A percentile compares a stretch with the other conserved stretches of the same genome.
Conservation (phyloP, 2,329 filamentous ascomycete genomes). For the Penicillium decumbens region DNA sequence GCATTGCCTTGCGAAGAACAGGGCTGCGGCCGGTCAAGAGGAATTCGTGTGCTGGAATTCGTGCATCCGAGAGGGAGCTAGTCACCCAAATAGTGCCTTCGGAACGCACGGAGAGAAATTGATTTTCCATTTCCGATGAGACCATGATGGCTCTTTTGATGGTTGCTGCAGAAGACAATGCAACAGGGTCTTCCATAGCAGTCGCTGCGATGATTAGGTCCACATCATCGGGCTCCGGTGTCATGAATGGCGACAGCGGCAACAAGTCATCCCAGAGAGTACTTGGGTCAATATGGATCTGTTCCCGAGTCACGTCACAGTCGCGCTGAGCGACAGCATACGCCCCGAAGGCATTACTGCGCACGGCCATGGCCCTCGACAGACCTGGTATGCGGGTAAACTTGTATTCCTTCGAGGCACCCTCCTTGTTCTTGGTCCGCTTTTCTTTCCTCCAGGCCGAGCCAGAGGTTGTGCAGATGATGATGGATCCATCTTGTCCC, state of each 20-base stretch:
- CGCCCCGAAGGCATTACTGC: slow-evolving; percentile 83
- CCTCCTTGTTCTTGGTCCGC: slow-evolving; percentile 71
- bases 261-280: slow-evolving; percentile 70
- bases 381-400: slow-evolving; percentile 86
- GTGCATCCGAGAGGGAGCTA: slow-evolving; percentile 62
- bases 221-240: slow-evolving; percentile 47
- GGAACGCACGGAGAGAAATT: slow-evolving; percentile 28
- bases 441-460: slow-evolving; percentile 89
- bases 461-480: slow-evolving; percentile 86
- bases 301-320: slow-evolving; percentile 70
- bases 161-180: slow-evolving; percentile 20
- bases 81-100: slow-evolving; percentile 40
- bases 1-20: slow-evolving; percentile 59
- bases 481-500: slow-evolving; percentile 88
- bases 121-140: slow-evolving; percentile 44
- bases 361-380: slow-evolving; percentile 75
- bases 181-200: slow-evolving; percentile 36
- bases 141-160: slow-evolving; percentile 43
- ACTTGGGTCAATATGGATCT: slow-evolving; percentile 62
- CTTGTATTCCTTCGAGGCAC: slow-evolving; percentile 83
- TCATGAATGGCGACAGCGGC: slow-evolving; percentile 63
- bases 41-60: slow-evolving; percentile 78
- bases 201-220: slow-evolving; percentile 39
- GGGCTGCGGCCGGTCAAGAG: slow-evolving; percentile 70
- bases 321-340: slow-evolving; percentile 85